These are phyloP conservation scores for Fagopyrum esculentum DNA, from an alignment of 148 eudicot species.

Conservation along the genomic window DNA sequence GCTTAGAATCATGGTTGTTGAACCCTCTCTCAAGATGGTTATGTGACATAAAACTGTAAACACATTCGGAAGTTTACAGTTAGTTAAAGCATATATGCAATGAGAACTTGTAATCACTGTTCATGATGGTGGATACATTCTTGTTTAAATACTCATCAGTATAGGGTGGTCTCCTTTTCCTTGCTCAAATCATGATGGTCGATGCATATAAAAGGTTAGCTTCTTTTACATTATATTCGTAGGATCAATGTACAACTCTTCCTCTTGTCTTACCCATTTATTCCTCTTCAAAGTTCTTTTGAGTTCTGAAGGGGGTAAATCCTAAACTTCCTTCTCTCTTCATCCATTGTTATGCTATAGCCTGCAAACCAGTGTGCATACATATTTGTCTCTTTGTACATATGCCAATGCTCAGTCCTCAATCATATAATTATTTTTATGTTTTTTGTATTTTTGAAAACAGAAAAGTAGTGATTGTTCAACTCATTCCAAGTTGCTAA, in stretches of 20 bases:
- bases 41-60: no score
- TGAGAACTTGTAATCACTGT: neutral
- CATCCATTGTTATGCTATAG: neutral
- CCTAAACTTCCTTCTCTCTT: neutral
- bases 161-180: neutral
- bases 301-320: neutral
- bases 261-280: neutral
- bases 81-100: neutral
- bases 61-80: neutral
- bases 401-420: no score
- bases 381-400: neutral
- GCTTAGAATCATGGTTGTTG: neutral
- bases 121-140: neutral
- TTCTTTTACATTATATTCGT: no score
- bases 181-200: no score
- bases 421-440: no score
- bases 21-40: neutral
- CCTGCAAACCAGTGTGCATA: neutral
- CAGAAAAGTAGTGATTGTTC: no score
- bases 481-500: no score
- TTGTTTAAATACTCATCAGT: neutral
- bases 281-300: neutral
- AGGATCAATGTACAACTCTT: neutral
- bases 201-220: no score
- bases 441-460: no score